phyloP scores from a whole-genome alignment of 352 stramenopile species.

The Globisporangium uncinulatum region DNA sequence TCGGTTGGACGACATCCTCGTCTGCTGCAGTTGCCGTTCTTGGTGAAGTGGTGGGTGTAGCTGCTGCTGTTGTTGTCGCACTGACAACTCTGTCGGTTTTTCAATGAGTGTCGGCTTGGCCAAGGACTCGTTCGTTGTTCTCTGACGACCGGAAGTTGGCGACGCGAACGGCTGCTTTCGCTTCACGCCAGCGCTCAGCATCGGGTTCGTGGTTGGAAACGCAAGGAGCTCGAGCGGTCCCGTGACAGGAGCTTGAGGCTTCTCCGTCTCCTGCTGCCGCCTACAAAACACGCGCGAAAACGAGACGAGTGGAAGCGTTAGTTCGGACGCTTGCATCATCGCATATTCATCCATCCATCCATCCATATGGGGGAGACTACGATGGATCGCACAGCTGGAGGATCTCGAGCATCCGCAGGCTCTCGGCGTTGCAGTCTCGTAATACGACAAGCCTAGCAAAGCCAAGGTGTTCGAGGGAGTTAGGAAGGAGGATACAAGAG shows the following conservation, averaged over 20 bases:
- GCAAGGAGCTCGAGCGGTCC: constrained; percentile 2
- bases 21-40: neutral
- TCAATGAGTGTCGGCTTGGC: constrained; percentile 8
- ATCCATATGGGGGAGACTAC: neutral
- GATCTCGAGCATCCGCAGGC: constrained; percentile 52
- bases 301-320: neutral
- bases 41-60: constrained; percentile 8
- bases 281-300: neutral
- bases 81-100: constrained; percentile 1
- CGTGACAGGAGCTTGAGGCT: neutral
- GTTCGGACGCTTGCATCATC: neutral
- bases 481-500: neutral
- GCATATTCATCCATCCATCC: neutral
- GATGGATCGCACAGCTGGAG: constrained; percentile 38
- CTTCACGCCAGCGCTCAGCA: constrained; percentile 1
- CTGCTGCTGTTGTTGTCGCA: constrained; percentile 6
- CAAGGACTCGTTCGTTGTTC: neutral
- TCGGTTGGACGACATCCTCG: neutral
- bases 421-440: constrained; percentile 54
- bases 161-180: constrained; percentile 5
- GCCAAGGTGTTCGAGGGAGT: neutral
- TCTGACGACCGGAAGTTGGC: neutral
- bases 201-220: constrained; percentile 1
- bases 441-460: constrained; percentile 28
- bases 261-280: neutral